Evolutionary conservation across 768 basidiomycete genomes (phyloP), one percentile per base, ranked within the genome.

Genomic region (Pleurotus platypus): DNA sequence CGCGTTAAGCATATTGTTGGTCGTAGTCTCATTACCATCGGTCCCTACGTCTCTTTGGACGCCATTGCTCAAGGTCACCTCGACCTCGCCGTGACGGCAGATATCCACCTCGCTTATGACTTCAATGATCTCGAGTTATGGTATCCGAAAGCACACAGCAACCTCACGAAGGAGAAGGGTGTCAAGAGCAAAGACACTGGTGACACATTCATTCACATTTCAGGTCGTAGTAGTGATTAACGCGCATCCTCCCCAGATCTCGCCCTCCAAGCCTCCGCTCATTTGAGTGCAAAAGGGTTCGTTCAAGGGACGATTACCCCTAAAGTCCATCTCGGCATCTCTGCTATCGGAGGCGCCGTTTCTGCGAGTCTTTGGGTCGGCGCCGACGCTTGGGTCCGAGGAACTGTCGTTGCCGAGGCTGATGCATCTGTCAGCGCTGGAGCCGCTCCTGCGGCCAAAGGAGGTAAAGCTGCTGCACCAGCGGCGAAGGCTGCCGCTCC

Each of bases 41-140:
- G 75, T 3, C 75, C 78, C 4, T 66, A 66, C 2, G 75, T 77
- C 66, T 61, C 70, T 30, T 61, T 78, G 46, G 58, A 64, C 12
- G 75, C 63, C 0, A 60, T 67, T 46, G 67, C 63, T 0, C 57
- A 39, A 0, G 69, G 67, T 0, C 58, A 46, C 18, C 58, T 78
- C 18, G 74, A 72, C 22, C 59, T 75, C 24, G 62, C 70, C 43
- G 60, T 72, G 26, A 64, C 71, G 57, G 49, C 71, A 27, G 66
- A 49, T 6, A 67, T 75, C 43, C 67, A 64, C 18, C 54, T 77
- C 12, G 63, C 63, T 0, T 76, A 75, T 63, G 5, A 18, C 4
- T 54, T 54, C 37, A 39, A 54, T 15, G 51, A 54, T n/a, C 39
- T 54, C 7, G 38, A 54, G 18, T 1, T 54, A n/a, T 54, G 51